Evolutionary conservation across 176 grass and related monocot species (phyloP), one percentile per base, ranked within the genome.

Genomic region (Canna indica): DNA sequence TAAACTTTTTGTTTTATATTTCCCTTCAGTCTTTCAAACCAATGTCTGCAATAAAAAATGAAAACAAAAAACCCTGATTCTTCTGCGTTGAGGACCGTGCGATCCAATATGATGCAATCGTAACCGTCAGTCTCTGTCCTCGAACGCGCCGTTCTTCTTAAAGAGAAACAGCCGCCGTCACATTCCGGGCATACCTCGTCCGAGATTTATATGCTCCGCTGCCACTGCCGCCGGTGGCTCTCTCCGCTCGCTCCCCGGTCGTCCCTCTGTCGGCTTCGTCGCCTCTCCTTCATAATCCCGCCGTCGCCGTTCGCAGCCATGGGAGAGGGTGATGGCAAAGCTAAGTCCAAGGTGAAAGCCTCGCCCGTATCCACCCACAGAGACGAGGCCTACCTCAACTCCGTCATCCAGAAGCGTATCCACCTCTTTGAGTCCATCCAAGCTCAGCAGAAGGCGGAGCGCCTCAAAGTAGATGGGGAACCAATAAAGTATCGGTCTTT

Each of bases 391-490:
- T 93, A 99, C 78, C 82, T 99, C 15, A 80, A 85, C 22, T 72
- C 73, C 0, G 82, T 99, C 35, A 83, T 81, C 35, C 75, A 68
- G 62, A 93, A 93, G 79, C 60, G 89, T 72, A 46, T 90, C 68
- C 68, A 67, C 65, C 16, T 86, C 52, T 99, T 99, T 59, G 72
- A 93, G 75, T 75, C 83, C 70, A 85, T 99, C 79, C 84, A 87
- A 72, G 62, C 77, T 0, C 75, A 71, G 48, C 84, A 86, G 78
- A 77, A 75, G 71, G 47, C 83, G 59, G 86, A 90, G 63, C 82
- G 84, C 38, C 75, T 80, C 68, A 88, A 75, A 15, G 73, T 93
- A 36, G 86, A 82, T 17, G 89, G 84, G 29, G 74, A 99, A 57
- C 73, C 83, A 27, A 93, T 99, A 69, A 90, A 81, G 94, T 97